These are phyloP conservation scores for Bidens hawaiensis DNA, from an alignment of 140 eudicot genomes.

Conservation along the genomic window DNA sequence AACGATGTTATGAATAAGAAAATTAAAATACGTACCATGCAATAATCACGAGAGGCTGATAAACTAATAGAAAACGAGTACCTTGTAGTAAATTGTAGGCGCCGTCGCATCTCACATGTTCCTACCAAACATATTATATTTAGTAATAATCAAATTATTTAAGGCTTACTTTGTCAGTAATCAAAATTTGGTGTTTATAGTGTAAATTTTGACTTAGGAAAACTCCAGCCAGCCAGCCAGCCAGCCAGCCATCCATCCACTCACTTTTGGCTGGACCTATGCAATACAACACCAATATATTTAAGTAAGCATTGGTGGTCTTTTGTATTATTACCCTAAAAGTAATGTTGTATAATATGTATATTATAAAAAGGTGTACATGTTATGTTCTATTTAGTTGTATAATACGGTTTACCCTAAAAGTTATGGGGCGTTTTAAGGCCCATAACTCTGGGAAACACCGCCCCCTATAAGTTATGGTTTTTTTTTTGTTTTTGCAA, in stretches of 20 bases:
- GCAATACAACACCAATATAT: slow-evolving; percentile 1
- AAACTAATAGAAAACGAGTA: too few species aligned
- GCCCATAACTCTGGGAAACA: too few species aligned
- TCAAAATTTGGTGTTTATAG: neutral
- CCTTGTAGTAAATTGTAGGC: too few species aligned
- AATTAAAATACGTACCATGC: too few species aligned
- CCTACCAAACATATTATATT: too few species aligned
- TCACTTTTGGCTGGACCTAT: slow-evolving; percentile 16
- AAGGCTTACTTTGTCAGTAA: neutral
- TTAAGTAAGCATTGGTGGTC: slow-evolving; percentile 14
- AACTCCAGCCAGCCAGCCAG: neutral
- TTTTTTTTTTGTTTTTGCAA: too few species aligned
- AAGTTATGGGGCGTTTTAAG: too few species aligned
- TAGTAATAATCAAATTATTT: too few species aligned
- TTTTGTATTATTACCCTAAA: slow-evolving; percentile 26
- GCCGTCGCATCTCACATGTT: too few species aligned
- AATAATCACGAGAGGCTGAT: too few species aligned
- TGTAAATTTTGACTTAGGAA: neutral
- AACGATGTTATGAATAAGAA: too few species aligned
- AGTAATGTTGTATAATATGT: slow-evolving; percentile 5
- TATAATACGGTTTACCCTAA: neutral
- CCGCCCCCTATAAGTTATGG: too few species aligned
- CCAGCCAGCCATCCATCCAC: slow-evolving; percentile 5
- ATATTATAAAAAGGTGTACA: neutral
- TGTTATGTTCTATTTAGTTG: neutral